Evolutionary conservation across 2,329 filamentous ascomycete species (phyloP), one percentile per base, ranked within the genome.

Genomic region (Fusarium metavorans): DNA sequence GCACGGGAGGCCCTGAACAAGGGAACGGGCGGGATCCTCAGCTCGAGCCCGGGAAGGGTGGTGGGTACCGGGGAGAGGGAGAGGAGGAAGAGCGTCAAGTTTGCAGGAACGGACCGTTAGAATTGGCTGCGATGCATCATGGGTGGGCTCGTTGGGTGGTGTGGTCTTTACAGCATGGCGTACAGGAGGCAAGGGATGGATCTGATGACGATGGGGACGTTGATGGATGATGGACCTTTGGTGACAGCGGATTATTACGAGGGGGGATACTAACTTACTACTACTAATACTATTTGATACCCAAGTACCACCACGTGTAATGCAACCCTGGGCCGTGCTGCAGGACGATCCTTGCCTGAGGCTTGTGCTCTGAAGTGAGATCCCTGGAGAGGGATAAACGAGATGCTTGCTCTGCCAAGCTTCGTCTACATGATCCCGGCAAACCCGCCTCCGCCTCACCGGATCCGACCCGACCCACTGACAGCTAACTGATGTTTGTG

Each of bases 41-140:
- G 88, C 73, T 87, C 87, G 0, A 90, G 88, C 64, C 88, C 88
- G 1, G 86, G 86, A 2, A 76, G 83, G 64, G 74, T 78, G 5
- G 76, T 80, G 5, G 81, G 74, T 30, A 80, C 80, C 2, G 79
- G 78, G 1, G 87, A 88, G 56, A 81, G 88, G 67, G 90, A 91
- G 79, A 84, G 89, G 72, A 85, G 89, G 79, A 92, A 91, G 85
- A 92, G 89, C 72, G 90, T 92, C 76, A 92, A 92, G 83, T 90
- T 92, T 81, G 87, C 86, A 3, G 84, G 84, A 50, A 83, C 85
- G 11, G 85, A 79, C 64, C 60, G 75, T 48, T 72, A 58, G 66
- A 34, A n/a, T 14, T 32, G 39, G 59, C n/a, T 30, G 16, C 32
- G 20, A 23, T 64, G 65, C 39, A 32, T 58, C 3, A 35, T n/a